These are phyloP conservation scores for Cryomyces minteri DNA, from an alignment of 495 filamentous ascomycete species.

Conservation along the genomic window DNA sequence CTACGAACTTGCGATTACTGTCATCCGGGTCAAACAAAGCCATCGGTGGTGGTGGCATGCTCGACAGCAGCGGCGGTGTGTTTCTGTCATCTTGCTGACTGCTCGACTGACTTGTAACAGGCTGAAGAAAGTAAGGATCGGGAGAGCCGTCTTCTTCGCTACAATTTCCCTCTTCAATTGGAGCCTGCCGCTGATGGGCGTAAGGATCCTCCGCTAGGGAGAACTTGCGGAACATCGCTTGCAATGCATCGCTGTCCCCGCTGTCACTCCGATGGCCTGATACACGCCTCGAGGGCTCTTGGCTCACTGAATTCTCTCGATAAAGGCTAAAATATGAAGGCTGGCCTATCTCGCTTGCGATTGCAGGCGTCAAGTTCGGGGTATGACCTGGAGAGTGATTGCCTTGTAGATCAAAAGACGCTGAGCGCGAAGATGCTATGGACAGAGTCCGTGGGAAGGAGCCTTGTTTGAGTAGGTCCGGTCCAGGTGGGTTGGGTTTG, in stretches of 20 bases:
- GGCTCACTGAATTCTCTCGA: slow-evolving; percentile 41
- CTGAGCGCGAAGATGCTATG: slow-evolving; percentile 81
- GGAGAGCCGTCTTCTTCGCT: slow-evolving; percentile 49
- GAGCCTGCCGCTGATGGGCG: slow-evolving; percentile 20
- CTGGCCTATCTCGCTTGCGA: slow-evolving; percentile 42
- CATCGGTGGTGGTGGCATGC: slow-evolving; percentile 88
- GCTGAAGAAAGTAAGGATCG: slow-evolving; percentile 44
- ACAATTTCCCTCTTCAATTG: slow-evolving; percentile 54
- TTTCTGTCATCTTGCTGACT: no score
- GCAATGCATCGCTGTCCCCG: slow-evolving; percentile 67
- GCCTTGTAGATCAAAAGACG: slow-evolving; percentile 81
- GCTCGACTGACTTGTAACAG: slow-evolving; percentile 25
- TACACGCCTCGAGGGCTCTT: slow-evolving; percentile 59
- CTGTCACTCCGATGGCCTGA: slow-evolving; percentile 88
- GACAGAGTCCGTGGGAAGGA: slow-evolving; percentile 76
- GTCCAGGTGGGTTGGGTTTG: slow-evolving; percentile 55
- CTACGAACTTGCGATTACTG: slow-evolving; percentile 82
- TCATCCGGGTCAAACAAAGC: slow-evolving; percentile 93
- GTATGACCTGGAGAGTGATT: slow-evolving; percentile 62
- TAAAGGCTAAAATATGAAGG: slow-evolving; percentile 86
- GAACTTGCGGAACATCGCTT: slow-evolving; percentile 67
- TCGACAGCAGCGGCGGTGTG: slow-evolving; percentile 46
- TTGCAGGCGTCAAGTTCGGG: slow-evolving; percentile 74
- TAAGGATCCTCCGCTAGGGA: slow-evolving; percentile 48
- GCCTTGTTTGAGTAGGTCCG: slow-evolving; percentile 81